A percentile compares a stretch with the other conserved stretches of the same genome.
phyloP scores from a whole-genome alignment of 2,329 filamentous ascomycete genomes.

The Cladosporium sp. region DNA sequence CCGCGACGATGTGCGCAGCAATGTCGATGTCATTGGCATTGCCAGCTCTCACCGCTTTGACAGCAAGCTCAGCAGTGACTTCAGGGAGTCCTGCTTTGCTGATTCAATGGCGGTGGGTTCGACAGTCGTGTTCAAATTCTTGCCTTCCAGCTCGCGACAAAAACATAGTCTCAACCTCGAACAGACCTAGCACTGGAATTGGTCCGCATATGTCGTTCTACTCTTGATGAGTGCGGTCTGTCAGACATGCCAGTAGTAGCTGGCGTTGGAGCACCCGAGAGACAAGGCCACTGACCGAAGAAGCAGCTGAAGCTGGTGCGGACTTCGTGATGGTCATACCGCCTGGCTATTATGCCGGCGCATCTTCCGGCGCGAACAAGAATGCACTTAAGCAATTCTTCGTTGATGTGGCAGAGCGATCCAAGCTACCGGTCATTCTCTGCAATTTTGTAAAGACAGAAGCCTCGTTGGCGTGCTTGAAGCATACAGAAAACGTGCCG shows the following conservation, averaged over 20 bases:
- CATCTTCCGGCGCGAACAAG: background rate
- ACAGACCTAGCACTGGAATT: background rate
- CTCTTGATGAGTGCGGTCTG: background rate
- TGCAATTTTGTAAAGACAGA: slow-evolving; percentile 14
- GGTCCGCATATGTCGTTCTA: background rate
- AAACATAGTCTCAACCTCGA: background rate
- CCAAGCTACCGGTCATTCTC: background rate
- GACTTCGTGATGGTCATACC: background rate
- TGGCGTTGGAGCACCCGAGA: background rate
- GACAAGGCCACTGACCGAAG: background rate
- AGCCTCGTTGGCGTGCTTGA: slow-evolving; percentile 42
- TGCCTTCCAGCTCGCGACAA: background rate
- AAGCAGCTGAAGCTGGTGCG: background rate
- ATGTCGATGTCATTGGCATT: background rate
- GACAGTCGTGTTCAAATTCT: background rate
- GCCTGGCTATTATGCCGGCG: background rate
- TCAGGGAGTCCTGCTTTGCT: background rate
- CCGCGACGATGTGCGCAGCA: background rate
- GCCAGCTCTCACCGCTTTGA: background rate
- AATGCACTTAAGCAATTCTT: background rate
- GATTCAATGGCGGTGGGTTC: background rate
- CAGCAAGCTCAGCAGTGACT: background rate
- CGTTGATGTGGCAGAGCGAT: background rate
- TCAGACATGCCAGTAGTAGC: background rate
- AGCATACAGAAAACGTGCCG: slow-evolving; percentile 41